Evolutionary conservation across 805 yeast species (phyloP).

Genomic region (Saccharomycopsis capsularis): DNA sequence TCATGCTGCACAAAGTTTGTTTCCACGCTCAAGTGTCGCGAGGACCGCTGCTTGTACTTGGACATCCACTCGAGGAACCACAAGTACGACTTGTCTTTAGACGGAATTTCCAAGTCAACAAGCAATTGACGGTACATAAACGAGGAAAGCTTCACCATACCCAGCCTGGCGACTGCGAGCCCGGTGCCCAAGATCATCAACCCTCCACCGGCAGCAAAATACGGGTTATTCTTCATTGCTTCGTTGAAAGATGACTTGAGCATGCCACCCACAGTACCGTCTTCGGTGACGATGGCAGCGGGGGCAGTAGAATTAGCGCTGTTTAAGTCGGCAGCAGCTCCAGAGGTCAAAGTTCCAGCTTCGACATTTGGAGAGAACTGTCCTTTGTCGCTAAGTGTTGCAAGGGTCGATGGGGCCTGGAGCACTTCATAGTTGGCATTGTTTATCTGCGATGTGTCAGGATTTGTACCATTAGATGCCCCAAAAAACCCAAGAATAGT

Average conservation of each 20-base stretch:
- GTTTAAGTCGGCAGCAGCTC: no score
- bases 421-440: no score
- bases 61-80: conserved; percentile 99
- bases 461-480: no score
- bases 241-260: conserved; percentile 35
- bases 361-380: no score
- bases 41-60: conserved; percentile 60
- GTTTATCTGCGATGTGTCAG: no score
- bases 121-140: conserved; percentile 75
- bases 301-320: no score
- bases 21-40: conserved; percentile 85
- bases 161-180: conserved; percentile 69
- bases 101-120: conserved; percentile 88
- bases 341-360: no score
- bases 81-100: conserved; percentile 84
- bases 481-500: no score
- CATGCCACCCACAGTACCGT: neutral
- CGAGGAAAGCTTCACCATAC: conserved; percentile 53
- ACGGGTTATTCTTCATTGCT: conserved; percentile 71
- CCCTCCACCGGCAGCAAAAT: conserved; percentile 98
- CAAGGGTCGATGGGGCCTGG: no score
- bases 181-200: conserved; percentile 92
- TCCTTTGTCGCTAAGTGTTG: no score
- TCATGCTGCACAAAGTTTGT: conserved; percentile 84
- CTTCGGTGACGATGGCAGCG: no score